Evolutionary conservation across 768 basidiomycete genomes (phyloP), one percentile per base, ranked within the genome.

Genomic region (Auricularia sp.): DNA sequence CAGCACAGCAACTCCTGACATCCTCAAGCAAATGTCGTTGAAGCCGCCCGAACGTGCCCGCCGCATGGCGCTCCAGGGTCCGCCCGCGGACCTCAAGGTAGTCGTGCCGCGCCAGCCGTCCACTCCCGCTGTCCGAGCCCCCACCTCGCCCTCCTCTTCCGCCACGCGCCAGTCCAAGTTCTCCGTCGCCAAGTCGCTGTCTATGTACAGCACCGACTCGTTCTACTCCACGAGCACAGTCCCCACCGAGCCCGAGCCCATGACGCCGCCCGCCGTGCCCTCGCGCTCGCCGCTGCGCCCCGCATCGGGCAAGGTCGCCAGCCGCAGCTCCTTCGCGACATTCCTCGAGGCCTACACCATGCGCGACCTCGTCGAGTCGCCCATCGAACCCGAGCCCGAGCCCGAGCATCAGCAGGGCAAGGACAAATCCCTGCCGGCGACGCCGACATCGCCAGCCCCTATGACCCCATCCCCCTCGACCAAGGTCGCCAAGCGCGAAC

Each of bases 401-500:
- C 29, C 29, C 29, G 29, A 29, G 29, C 29, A 29, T 2, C 29
- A 29, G 29, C 29, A 29, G 29, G 29, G 7, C 29, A 59, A 14
- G 23, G 29, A 59, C 4, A 59, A 59, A 18, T 29, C 23, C 12
- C 10, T 35, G 12, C 56, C 56, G 23, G 10, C 56, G 34, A 59
- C 56, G 33, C 56, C 56, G 34, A 29, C 56, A 18, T n/a, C 53
- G 53, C 39, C 39, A 42, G 39, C 39, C 39, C 39, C 39, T 42
- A 42, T 42, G 18, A 42, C 29, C 5, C 61, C 34, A 36, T 43
- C n/a, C 10, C 23, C 51, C 34, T 35, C 47, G 10, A 59, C 75
- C 29, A 63, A 70, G 66, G 73, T 84, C 70, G 81, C 86, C 34
- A 92, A 92, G 75, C 83, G 91, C 43, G 80, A 84, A 29, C 87